Conservation (phyloP, 768 basidiomycete genomes). For the Crepidotus variabilis region DNA sequence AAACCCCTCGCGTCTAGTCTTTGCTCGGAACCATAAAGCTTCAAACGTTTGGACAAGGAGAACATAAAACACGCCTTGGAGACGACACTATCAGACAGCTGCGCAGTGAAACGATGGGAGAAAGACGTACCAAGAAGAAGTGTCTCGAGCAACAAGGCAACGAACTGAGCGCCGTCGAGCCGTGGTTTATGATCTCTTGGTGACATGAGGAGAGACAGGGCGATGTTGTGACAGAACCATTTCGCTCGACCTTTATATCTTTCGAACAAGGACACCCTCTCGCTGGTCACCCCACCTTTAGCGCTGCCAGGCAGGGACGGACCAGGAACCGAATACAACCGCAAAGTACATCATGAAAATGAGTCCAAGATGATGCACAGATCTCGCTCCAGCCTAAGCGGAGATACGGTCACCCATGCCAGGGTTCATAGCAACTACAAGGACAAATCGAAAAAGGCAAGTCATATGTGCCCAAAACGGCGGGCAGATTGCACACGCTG, state of each 20-base stretch:
- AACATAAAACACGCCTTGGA: conserved; percentile 14
- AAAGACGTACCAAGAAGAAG: conserved; percentile 12
- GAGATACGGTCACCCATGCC: neutral
- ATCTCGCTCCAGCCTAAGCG: neutral
- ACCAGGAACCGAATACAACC: neutral
- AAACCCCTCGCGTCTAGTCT: conserved; percentile 11
- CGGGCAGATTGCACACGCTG: neutral
- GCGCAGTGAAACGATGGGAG: neutral
- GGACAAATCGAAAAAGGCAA: neutral
- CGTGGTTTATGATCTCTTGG: conserved; percentile 17
- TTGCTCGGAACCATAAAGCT: conserved; percentile 12
- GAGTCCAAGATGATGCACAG: neutral
- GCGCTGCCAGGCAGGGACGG: neutral
- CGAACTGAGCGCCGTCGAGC: conserved; percentile 16
- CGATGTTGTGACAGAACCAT: conserved; percentile 3
- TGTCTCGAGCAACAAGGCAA: conserved; percentile 14
- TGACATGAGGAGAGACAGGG: conserved; percentile 12
- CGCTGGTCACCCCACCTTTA: too few species aligned
- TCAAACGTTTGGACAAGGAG: conserved; percentile 16
- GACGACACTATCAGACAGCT: neutral
- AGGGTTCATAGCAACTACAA: neutral
- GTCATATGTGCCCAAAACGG: neutral
- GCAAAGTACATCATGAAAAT: neutral
- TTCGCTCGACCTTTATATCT: neutral
- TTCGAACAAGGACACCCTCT: neutral